phyloP scores from a whole-genome alignment of 225 moss, liverwort and hornwort species.

The Straminergon stramineum region DNA sequence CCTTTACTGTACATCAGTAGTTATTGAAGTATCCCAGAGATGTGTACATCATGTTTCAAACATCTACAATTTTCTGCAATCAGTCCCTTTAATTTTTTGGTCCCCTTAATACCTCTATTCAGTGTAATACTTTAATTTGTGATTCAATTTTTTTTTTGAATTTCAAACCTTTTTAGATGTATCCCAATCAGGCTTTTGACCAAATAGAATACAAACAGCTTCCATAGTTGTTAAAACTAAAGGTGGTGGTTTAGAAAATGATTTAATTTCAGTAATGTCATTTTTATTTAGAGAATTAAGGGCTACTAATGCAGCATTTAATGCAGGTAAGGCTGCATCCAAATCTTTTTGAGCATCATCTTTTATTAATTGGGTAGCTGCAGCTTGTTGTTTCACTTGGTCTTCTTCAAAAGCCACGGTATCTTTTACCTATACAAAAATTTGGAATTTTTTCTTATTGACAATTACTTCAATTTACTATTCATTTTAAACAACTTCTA shows the following conservation, averaged over 20 bases:
- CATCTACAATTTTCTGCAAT: too few relatives aligned
- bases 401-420: conserved; percentile 56
- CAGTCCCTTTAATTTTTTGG: too few relatives aligned
- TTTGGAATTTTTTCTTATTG: background rate
- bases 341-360: conserved; percentile 89
- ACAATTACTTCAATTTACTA: background rate
- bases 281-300: conserved; percentile 81
- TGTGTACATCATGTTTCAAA: too few relatives aligned
- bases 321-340: conserved; percentile 71
- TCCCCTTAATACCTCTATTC: too few relatives aligned
- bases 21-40: too few relatives aligned
- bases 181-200: conserved; percentile 86
- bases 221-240: conserved; percentile 93
- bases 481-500: background rate
- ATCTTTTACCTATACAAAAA: conserved; percentile 46
- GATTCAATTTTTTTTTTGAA: too few relatives aligned
- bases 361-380: conserved; percentile 75
- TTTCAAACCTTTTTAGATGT: conserved; percentile 61
- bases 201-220: conserved; percentile 68
- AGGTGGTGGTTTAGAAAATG: conserved; percentile 77
- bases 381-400: conserved; percentile 68
- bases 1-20: too few relatives aligned
- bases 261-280: conserved; percentile 89
- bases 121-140: too few relatives aligned
- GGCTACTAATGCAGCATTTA: conserved; percentile 67